Base-by-base conservation (phyloP, 192 early-diverging fungal genomes). In the Mycoemilia scoparia region DNA sequence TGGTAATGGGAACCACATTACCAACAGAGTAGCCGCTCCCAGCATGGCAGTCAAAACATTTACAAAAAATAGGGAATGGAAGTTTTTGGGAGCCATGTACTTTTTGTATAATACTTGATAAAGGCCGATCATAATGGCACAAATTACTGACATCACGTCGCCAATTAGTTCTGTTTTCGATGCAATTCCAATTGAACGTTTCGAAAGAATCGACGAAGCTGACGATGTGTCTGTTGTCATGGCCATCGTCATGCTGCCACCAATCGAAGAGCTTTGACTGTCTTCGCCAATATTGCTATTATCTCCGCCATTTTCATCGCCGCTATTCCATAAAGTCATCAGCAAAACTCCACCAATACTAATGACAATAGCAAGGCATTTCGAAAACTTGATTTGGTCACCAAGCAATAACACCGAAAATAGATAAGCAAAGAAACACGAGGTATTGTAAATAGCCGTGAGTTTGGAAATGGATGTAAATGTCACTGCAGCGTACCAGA, bases 91-190 rank as follows among this genome's bases (percentile, higher is more conserved):
- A 20, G 77, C 72, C 0, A 65, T 69, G 35, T 73, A 76, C 49
- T 77, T 77, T 38, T 83, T 87, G 67, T 84, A 87, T 34, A 82
- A 45, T 2, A 81, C 78, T 46, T 60, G 76, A 39, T 82, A 81
- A 38, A 79, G 73, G n/a, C 82, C 84, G 49, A 77, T 79, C 6
- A 67, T 33, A 3, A 60, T 63, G 2, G 81, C 79, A 24, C 75
- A 67, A 6, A 69, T 12, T 15, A 75, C 54, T 11, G 81, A 67
- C 6, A 87, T 29, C 4, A 67, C 24, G 41, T 77, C 67, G 7
- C 77, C 76, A 0, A 64, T 22, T 6, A 72, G 36, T 35, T 64
- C 54, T 7, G 37, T 26, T 16, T 27, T 46, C 39, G 38, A 46
- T 25, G 12, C 6, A 8, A 24, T 45, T 2, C 46, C 30, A 12